phyloP scores from a whole-genome alignment of 257 asterid genomes.

The Plectranthus barbatus region DNA sequence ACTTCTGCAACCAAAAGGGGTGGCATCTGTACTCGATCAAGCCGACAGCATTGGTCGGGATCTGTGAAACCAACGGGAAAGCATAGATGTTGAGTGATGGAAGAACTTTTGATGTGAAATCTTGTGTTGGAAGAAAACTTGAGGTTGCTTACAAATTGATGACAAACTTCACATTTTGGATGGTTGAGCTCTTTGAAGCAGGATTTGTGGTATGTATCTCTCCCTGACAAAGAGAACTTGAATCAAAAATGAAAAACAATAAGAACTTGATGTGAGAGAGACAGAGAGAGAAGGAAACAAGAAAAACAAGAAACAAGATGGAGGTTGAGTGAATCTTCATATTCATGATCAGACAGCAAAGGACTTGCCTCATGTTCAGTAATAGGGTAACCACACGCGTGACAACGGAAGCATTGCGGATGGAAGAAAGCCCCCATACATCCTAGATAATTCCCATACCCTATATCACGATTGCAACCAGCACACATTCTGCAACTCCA shows the following conservation, averaged over 20 bases:
- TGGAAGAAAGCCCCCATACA: slow-evolving; percentile 90
- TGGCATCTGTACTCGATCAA: slow-evolving; percentile 97
- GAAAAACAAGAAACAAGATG: neutral
- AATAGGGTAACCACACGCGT: slow-evolving; percentile 67
- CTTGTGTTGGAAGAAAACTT: neutral
- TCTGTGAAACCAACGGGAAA: slow-evolving; percentile 31
- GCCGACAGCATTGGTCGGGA: slow-evolving; percentile 74
- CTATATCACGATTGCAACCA: slow-evolving; percentile 82
- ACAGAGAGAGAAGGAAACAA: neutral
- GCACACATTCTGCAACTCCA: slow-evolving; percentile 51
- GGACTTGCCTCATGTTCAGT: slow-evolving; percentile 70
- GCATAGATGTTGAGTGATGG: neutral
- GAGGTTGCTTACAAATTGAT: slow-evolving; percentile 59
- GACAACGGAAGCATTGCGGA: slow-evolving; percentile 86
- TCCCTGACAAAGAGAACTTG: slow-evolving; percentile 94
- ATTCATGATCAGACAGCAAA: neutral
- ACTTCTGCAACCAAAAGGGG: slow-evolving; percentile 89
- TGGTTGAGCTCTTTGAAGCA: slow-evolving; percentile 96
- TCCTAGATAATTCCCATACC: slow-evolving; percentile 74
- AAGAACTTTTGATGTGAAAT: neutral
- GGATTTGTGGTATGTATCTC: slow-evolving; percentile 65
- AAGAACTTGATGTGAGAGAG: slow-evolving; percentile 20
- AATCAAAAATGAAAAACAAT: slow-evolving; percentile 42
- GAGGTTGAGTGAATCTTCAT: neutral
- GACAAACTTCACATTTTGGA: slow-evolving; percentile 94